Conservation (phyloP, 352 stramenopile species). For the Globisporangium radiosum region DNA sequence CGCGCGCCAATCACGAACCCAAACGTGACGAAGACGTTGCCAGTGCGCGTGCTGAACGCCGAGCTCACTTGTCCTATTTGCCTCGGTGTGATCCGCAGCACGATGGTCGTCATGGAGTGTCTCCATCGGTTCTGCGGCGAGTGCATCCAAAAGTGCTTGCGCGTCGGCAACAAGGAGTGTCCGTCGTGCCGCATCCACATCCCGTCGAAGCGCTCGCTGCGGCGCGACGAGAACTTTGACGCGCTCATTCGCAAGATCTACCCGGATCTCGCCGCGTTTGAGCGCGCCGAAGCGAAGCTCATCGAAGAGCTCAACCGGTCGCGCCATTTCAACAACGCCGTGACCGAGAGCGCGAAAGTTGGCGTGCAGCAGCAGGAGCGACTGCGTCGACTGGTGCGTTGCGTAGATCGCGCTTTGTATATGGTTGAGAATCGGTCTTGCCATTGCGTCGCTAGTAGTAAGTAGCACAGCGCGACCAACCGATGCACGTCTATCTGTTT, state of each 20-base stretch:
- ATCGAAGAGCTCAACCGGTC: constrained; percentile 74
- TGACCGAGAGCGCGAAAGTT: constrained; percentile 67
- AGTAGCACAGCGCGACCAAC: too few species aligned
- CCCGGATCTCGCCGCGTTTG: constrained; percentile 74
- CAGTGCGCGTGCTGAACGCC: constrained; percentile 63
- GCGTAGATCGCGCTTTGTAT: neutral
- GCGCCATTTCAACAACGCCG: constrained; percentile 78
- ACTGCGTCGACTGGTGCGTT: constrained; percentile 43
- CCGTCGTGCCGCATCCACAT: constrained; percentile 88
- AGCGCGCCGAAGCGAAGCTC: constrained; percentile 72
- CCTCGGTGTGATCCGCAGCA: constrained; percentile 76
- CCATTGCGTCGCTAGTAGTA: too few species aligned
- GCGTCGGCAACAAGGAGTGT: constrained; percentile 82
- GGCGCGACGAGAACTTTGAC: constrained; percentile 82
- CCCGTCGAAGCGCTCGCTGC: constrained; percentile 78
- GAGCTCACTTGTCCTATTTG: constrained; percentile 88
- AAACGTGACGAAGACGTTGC: constrained; percentile 47
- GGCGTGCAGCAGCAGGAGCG: constrained; percentile 65
- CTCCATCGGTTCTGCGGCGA: constrained; percentile 89
- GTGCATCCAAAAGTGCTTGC: constrained; percentile 86
- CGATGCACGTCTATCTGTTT: too few species aligned
- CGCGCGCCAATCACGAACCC: constrained; percentile 53
- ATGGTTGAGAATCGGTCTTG: too few species aligned
- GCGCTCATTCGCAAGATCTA: constrained; percentile 82
- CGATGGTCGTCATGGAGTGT: constrained; percentile 89